Base-by-base conservation (phyloP, 495 filamentous ascomycete species). In the Aspergillus sclerotioniger region DNA sequence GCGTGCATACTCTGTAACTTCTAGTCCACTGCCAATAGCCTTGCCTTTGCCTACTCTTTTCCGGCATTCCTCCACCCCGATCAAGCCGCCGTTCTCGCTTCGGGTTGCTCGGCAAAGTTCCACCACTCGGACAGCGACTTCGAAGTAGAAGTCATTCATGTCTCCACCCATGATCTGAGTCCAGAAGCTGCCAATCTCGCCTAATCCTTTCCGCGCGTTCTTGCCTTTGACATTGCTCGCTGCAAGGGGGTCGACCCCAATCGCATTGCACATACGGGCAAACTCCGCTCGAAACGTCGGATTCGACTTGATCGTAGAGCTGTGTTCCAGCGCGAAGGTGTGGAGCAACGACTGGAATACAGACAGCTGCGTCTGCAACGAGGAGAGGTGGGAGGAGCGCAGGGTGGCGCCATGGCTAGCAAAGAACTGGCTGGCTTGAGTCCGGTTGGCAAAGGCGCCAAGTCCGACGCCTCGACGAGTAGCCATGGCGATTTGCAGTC, bases 101-200 rank as follows among this genome's bases (percentile, higher is more conserved):
- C 95, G 80, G 39, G 92, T 96, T 51, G 84, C 85, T 3, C 91
- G 79, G 72, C 94, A 98, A 0, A 98, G 84, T 73, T 97, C 94
- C 8, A 98, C 95, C 7, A 98, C 90, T 29, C 90, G 78, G 39
- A 97, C 92, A 0, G 90, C 95, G 47, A 98, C 81, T 75, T 96
- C 93, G 70, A 98, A 98, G 71, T 98, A 98, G 66, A 98, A 98
- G 70, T 98, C 95, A 70, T 96, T 96, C 60, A 98, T 93, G 63
- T 85, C 90, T 19, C 88, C 82, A 1, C 94, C 94, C 52, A 97
- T 73, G 63, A 96, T 84, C 76, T 96, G 92, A 13, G 91, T 89
- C 94, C 94, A 97, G 61, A 96, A 85, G 63, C 87, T 93, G 16
- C 83, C 82, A 45, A 69, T 65, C 69, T 78, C 66, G 68, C 75